phyloP scores from a whole-genome alignment of 2,329 filamentous ascomycete species.

The Colletotrichum sp. region DNA sequence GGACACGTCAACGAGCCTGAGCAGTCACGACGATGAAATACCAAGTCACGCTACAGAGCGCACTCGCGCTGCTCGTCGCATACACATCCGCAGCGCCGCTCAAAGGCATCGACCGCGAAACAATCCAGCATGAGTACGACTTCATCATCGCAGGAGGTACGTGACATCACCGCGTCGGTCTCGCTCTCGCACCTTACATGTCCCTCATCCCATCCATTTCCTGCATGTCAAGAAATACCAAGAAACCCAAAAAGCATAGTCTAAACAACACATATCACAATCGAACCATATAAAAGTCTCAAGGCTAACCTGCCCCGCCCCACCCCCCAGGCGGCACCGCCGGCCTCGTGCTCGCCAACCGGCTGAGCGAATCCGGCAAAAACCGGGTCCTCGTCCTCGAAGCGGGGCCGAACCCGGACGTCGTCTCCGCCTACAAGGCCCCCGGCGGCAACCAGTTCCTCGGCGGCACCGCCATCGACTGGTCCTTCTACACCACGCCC shows the following conservation, averaged over 20 bases:
- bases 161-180: not conserved
- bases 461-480: constrained; percentile 27
- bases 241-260: not conserved
- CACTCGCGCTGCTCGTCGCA: not conserved
- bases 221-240: not conserved
- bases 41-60: not conserved
- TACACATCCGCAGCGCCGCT: constrained; percentile 10
- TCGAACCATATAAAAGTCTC: not conserved
- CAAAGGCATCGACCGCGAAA: constrained; percentile 17
- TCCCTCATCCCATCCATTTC: not conserved
- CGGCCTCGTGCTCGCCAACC: constrained; percentile 29
- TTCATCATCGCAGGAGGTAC: constrained; percentile 26
- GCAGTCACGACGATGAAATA: not conserved
- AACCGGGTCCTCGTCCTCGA: constrained; percentile 29
- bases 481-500: constrained; percentile 27
- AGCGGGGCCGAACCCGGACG: constrained; percentile 26
- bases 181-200: not conserved
- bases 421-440: constrained; percentile 27
- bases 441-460: constrained; percentile 30
- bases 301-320: not conserved
- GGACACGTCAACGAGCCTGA: not conserved
- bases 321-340: constrained; percentile 24
- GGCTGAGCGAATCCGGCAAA: constrained; percentile 27
- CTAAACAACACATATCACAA: not conserved
- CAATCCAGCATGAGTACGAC: constrained; percentile 23